Percentiles rank a stretch among this genome's conserved stretches.
Evolutionary conservation across 108 stramenopile genomes (phyloP).

Genomic region (Tribonema minus): DNA sequence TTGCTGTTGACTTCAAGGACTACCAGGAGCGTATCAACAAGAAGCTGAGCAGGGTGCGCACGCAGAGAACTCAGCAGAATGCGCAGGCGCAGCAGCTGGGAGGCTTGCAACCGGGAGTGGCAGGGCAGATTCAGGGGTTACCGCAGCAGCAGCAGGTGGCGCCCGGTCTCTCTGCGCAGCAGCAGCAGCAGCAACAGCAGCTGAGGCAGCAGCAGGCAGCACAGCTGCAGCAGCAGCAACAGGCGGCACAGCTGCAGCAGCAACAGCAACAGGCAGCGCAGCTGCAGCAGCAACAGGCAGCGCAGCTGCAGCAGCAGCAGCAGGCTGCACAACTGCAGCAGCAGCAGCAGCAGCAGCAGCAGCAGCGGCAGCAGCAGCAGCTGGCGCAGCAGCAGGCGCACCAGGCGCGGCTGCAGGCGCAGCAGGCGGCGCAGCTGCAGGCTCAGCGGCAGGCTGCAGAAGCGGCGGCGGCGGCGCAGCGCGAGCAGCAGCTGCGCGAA

Average conservation of each 20-base stretch:
- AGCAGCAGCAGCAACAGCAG: neutral
- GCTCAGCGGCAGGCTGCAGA: neutral
- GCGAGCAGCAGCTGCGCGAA: neutral
- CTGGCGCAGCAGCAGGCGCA: neutral
- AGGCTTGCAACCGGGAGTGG: neutral
- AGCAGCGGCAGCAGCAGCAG: slow-evolving; percentile 4
- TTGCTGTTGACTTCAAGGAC: slow-evolving; percentile 17
- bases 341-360: neutral
- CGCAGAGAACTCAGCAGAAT: neutral
- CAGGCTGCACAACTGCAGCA: neutral
- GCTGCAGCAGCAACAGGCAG: neutral
- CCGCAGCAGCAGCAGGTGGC: neutral
- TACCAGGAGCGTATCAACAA: slow-evolving; percentile 17
- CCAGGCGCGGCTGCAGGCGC: neutral
- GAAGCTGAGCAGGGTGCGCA: slow-evolving; percentile 31
- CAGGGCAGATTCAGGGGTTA: neutral
- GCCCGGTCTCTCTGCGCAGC: no score
- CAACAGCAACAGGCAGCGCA: neutral
- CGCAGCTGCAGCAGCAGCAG: no score
- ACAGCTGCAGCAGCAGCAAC: slow-evolving; percentile 7
- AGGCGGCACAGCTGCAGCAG: no score
- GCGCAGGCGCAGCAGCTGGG: neutral
- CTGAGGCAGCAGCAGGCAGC: slow-evolving; percentile 1
- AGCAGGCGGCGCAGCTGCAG: neutral
- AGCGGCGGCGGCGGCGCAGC: neutral